phyloP scores from a whole-genome alignment of 2,329 filamentous ascomycete species.

The Venturiaceae sp. region DNA sequence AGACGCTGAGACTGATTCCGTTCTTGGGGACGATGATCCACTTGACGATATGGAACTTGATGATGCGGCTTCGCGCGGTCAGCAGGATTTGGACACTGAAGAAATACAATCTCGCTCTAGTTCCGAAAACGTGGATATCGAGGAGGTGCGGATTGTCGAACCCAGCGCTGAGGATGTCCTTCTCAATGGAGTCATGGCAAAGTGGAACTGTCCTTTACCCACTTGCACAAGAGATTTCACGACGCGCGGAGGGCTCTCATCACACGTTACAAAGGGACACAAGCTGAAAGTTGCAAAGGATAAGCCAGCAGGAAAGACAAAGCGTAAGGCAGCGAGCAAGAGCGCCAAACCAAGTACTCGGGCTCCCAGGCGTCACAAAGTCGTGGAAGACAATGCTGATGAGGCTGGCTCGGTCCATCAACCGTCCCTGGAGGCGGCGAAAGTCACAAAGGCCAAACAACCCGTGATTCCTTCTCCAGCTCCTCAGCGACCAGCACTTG shows the following conservation, averaged over 20 bases:
- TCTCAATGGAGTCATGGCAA: background rate
- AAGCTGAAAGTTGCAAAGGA: background rate
- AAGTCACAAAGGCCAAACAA: background rate
- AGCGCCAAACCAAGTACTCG: background rate
- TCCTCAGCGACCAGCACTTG: background rate
- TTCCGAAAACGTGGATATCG: background rate
- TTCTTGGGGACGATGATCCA: background rate
- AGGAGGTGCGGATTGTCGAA: background rate
- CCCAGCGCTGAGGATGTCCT: background rate
- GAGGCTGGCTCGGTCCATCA: background rate
- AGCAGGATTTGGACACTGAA: background rate
- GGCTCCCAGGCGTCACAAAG: background rate
- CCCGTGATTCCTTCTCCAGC: background rate
- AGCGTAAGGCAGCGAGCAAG: background rate
- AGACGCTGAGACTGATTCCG: no score
- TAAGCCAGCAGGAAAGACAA: background rate
- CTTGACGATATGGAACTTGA: background rate
- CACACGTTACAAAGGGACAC: background rate
- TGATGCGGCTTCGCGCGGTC: background rate
- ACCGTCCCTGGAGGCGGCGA: background rate
- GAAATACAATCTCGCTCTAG: background rate
- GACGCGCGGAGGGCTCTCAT: background rate
- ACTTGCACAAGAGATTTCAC: background rate
- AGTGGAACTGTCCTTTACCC: background rate
- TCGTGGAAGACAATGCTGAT: background rate